phyloP scores from a whole-genome alignment of 352 stramenopile species.

The Thraustochytrium striatum region DNA sequence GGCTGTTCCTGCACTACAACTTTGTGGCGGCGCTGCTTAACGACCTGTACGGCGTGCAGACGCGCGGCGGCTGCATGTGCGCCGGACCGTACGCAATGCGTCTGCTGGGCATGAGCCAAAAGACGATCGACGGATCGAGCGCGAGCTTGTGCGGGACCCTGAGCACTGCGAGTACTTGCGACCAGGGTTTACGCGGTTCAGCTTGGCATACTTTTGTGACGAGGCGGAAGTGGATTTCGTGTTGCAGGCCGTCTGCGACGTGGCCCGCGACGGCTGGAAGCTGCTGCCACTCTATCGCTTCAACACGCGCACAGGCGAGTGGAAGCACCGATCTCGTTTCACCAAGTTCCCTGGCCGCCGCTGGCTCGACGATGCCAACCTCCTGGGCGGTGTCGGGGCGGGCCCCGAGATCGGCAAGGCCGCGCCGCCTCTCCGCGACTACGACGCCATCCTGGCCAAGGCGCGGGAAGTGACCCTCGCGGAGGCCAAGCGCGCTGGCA shows the following conservation, averaged over 20 bases:
- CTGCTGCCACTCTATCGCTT: conserved; percentile 89
- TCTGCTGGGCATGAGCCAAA: conserved; percentile 71
- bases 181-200: conserved; percentile 87
- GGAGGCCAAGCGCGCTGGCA: not conserved
- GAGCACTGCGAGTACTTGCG: conserved; percentile 83
- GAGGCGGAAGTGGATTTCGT: conserved; percentile 85
- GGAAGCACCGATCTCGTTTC: conserved; percentile 73
- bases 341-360: conserved; percentile 59
- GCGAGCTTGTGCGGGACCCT: conserved; percentile 65
- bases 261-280: conserved; percentile 82
- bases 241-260: conserved; percentile 81
- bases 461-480: not conserved
- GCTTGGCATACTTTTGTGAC: conserved; percentile 66
- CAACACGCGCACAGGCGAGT: conserved; percentile 88
- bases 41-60: conserved; percentile 94
- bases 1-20: conserved; percentile 85
- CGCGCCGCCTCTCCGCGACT: not conserved
- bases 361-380: conserved; percentile 56
- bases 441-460: not conserved
- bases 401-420: not conserved
- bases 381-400: not conserved
- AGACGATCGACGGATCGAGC: conserved; percentile 67
- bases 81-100: conserved; percentile 81
- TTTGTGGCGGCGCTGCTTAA: conserved; percentile 95
- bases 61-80: conserved; percentile 82